Percentiles rank a stretch among this genome's conserved stretches.
These are phyloP conservation scores for Quercus tomentella DNA, from an alignment of 331 rosid species.

Conservation along the genomic window DNA sequence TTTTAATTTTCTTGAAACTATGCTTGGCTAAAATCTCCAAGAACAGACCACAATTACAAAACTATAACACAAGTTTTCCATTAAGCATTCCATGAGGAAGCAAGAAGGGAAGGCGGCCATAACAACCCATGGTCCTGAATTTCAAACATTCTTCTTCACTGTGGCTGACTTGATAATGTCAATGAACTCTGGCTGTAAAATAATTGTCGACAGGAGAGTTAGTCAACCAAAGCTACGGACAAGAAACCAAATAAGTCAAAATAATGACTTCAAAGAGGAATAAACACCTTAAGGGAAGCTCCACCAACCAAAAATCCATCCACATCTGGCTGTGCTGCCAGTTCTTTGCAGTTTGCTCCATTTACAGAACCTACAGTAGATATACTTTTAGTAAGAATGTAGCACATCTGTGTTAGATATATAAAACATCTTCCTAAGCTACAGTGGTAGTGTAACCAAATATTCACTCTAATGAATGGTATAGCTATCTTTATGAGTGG, in stretches of 20 bases:
- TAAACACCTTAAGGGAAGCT: conserved; percentile 79
- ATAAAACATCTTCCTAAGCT: background rate
- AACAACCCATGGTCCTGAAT: conserved; percentile 13
- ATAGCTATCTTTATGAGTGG: background rate
- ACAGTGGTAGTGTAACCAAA: background rate
- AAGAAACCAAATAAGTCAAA: conserved; percentile 15
- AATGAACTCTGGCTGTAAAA: conserved; percentile 63
- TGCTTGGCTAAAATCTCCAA: background rate
- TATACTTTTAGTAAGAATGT: background rate
- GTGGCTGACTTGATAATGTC: conserved; percentile 82
- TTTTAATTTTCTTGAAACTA: background rate
- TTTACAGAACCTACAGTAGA: conserved; percentile 77
- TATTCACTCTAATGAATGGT: background rate
- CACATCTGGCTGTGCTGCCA: conserved; percentile 77
- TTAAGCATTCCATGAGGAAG: conserved; percentile 11
- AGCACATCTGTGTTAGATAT: background rate
- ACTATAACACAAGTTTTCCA: conserved; percentile 9
- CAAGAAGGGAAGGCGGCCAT: conserved; percentile 20
- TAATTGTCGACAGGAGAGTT: background rate
- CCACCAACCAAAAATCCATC: conserved; percentile 98
- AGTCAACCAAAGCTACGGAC: conserved; percentile 1
- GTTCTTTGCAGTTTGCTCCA: conserved; percentile 80
- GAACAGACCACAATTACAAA: conserved; percentile 15
- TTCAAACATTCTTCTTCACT: conserved; percentile 62
- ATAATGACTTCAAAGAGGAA: background rate